Evolutionary conservation across 2,329 filamentous ascomycete species (phyloP).

Genomic region (Metarhizium album): DNA sequence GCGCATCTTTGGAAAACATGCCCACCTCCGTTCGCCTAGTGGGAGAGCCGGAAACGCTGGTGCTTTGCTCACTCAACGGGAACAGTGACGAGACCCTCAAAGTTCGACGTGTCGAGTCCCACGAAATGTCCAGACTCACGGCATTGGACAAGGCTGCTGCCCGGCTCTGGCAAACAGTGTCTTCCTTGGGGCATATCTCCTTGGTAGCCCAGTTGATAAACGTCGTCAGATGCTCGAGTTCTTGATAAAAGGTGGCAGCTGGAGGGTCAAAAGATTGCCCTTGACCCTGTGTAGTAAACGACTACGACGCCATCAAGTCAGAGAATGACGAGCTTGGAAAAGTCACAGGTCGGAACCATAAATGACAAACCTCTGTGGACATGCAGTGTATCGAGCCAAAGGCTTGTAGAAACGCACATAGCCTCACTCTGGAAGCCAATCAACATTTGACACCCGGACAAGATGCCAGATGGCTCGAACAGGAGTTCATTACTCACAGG

Average conservation of each 20-base stretch:
- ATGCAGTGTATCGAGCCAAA: conserved; percentile 50
- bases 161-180: conserved; percentile 38
- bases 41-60: conserved; percentile 29
- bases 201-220: conserved; percentile 43
- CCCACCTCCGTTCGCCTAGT: conserved; percentile 66
- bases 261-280: neutral
- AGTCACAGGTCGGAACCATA: too few relatives aligned
- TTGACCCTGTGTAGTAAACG: conserved; percentile 46
- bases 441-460: neutral
- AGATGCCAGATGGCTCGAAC: neutral
- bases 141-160: conserved; percentile 37
- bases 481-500: conserved; percentile 7
- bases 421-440: conserved; percentile 24
- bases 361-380: conserved; percentile 15
- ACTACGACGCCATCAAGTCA: conserved; percentile 27
- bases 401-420: conserved; percentile 50
- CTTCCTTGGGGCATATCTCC: conserved; percentile 37
- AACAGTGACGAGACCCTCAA: conserved; percentile 57
- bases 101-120: conserved; percentile 54
- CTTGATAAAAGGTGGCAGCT: conserved; percentile 45
- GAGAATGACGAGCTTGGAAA: neutral
- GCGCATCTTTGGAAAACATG: conserved; percentile 55
- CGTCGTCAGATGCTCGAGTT: conserved; percentile 43
- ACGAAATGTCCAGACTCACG: conserved; percentile 65
- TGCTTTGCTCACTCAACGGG: conserved; percentile 32